These are phyloP conservation scores for Petunia axillaris DNA, from an alignment of 257 asterid species.

Conservation along the genomic window DNA sequence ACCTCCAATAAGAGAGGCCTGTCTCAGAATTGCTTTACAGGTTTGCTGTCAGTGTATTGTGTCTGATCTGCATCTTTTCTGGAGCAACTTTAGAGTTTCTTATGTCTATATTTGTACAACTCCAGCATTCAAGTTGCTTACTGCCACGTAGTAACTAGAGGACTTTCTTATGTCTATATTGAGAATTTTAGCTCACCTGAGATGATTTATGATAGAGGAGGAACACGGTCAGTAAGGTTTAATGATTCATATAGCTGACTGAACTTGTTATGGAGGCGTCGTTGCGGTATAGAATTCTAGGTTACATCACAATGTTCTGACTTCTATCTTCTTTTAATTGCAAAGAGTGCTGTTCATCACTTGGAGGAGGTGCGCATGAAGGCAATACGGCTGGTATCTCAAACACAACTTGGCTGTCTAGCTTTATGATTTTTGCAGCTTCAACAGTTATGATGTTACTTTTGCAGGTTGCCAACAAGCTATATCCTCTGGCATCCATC, in stretches of 20 bases:
- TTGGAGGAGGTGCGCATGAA: slow-evolving; percentile 97
- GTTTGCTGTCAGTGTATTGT: slow-evolving; percentile 42
- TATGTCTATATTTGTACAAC: not conserved
- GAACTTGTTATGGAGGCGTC: too few relatives aligned
- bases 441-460: slow-evolving; percentile 25
- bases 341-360: slow-evolving; percentile 86
- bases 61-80: slow-evolving; percentile 27
- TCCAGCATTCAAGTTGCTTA: too few relatives aligned
- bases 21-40: slow-evolving; percentile 89
- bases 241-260: too few relatives aligned
- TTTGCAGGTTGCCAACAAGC: slow-evolving; percentile 92
- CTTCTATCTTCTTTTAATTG: slow-evolving; percentile 35
- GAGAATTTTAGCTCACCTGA: too few relatives aligned
- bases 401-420: slow-evolving; percentile 32
- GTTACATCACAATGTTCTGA: slow-evolving; percentile 35
- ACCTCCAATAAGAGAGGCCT: slow-evolving; percentile 88
- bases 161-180: too few relatives aligned
- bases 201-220: too few relatives aligned
- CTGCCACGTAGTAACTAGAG: too few relatives aligned
- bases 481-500: slow-evolving; percentile 79
- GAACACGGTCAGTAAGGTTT: too few relatives aligned
- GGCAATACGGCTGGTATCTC: slow-evolving; percentile 95
- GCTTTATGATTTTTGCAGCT: slow-evolving; percentile 16
- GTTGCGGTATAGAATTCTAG: not conserved
- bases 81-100: not conserved